Evolutionary conservation across 2,329 filamentous ascomycete species (phyloP).

Genomic region (Colletotrichum sp.): DNA sequence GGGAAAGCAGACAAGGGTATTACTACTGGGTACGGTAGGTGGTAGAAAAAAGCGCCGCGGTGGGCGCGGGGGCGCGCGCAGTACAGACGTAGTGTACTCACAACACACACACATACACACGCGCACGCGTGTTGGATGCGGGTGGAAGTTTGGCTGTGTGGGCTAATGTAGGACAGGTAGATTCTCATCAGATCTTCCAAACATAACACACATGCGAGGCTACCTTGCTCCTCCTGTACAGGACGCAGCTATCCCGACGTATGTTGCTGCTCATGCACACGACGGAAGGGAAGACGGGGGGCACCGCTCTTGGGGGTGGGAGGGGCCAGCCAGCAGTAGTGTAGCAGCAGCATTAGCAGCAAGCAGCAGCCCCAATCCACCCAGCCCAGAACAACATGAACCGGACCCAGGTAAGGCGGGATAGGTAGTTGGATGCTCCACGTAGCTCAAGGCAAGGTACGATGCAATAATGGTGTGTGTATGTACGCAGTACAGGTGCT

Average conservation of each 20-base stretch:
- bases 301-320: background rate
- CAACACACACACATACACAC: background rate
- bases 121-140: background rate
- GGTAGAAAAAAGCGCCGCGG: background rate
- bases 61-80: background rate
- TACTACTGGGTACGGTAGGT: background rate
- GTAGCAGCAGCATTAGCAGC: background rate
- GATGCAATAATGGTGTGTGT: background rate
- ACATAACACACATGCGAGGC: slow-evolving; percentile 9
- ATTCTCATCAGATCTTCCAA: slow-evolving; percentile 19
- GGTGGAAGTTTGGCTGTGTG: background rate
- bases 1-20: background rate
- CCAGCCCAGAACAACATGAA: background rate
- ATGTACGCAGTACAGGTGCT: background rate
- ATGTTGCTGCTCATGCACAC: slow-evolving; percentile 10
- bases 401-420: background rate
- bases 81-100: background rate
- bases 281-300: slow-evolving; percentile 13
- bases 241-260: slow-evolving; percentile 17
- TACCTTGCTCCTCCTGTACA: background rate
- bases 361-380: background rate
- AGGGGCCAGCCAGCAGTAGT: background rate
- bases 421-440: background rate
- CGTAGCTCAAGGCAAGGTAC: background rate
- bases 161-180: slow-evolving; percentile 17